Conservation (phyloP, 805 yeast species). For the Hanseniaspora mollemarum region DNA sequence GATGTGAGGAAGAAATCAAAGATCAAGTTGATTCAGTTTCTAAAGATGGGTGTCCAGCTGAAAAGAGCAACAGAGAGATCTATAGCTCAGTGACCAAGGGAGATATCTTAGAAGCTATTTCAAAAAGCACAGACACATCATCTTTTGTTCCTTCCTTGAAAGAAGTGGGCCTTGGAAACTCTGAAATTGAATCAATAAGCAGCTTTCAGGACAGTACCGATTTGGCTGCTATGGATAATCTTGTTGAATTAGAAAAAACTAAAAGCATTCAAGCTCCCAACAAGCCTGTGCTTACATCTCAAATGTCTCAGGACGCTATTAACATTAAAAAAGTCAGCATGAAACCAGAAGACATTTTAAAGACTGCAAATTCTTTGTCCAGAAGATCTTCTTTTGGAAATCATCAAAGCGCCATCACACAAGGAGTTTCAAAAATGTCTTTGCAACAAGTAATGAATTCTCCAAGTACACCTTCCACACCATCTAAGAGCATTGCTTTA, state of each 20-base stretch:
- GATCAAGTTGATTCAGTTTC: neutral
- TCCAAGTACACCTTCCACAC: neutral
- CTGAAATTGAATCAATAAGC: conserved; percentile 15
- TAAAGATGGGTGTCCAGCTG: neutral
- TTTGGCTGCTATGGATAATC: conserved; percentile 16
- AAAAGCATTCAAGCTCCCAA: conserved; percentile 3
- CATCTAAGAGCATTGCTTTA: neutral
- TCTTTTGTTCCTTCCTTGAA: neutral
- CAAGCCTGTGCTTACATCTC: neutral
- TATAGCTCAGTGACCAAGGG: neutral
- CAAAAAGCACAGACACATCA: neutral
- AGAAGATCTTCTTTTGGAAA: conserved; percentile 25
- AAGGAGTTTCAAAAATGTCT: neutral
- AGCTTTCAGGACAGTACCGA: conserved; percentile 16
- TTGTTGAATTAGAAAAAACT: conserved; percentile 12
- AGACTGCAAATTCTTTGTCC: conserved; percentile 22
- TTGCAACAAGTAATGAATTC: neutral
- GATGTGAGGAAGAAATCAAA: neutral
- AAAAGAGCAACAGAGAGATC: neutral
- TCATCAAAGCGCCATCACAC: conserved; percentile 15
- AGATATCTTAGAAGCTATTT: neutral
- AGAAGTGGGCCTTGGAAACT: neutral
- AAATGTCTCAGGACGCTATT: conserved; percentile 3
- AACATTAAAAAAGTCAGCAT: conserved; percentile 1
- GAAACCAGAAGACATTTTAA: conserved; percentile 14